Evolutionary conservation across 768 basidiomycete species (phyloP), one percentile per base, ranked within the genome.

Genomic region (Mycena epipterygia): DNA sequence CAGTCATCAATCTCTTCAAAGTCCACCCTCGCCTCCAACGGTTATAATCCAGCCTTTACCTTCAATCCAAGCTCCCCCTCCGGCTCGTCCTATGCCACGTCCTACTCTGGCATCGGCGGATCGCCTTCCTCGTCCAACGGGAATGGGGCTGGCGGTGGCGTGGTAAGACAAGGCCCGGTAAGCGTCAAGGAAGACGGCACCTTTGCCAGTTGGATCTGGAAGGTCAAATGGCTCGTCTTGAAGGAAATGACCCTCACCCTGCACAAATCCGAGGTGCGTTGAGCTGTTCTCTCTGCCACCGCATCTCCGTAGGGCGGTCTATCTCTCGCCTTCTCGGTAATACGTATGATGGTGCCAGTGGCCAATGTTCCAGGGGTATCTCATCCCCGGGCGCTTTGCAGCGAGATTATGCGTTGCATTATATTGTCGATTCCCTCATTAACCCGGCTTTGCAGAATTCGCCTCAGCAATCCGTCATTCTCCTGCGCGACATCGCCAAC

Each of bases 131-230:
- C 58, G 13, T 65, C 59, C 88, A 89, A 79, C 86, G 90, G 79
- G 63, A 83, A 81, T 44, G 67, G 75, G 27, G 81, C 83, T 17
- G 79, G 81, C 13, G 79, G 81, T 21, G 63, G 77, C n/a, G 67
- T 71, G 25, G 82, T 80, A 64, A 77, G 84, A 2, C 86, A 89
- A 55, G 97, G 94, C n/a, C 83, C 83, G 48, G 95, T 94, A 51
- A 92, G 88, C 79, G 86, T 97, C 76, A 99, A 99, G 86, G 97
- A 99, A 80, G 97, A 98, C 57, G 94, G 95, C 1, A 79, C 80
- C 3, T 91, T 98, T 72, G 91, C 93, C 3, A 94, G 93, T 71
- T 96, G 95, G 88, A 87, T 98, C 57, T 98, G 97, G 91, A 90
- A 93, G 79, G 89, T 93, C 77, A 94, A 95, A 79, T 98, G 93